Evolutionary conservation across 352 stramenopile genomes (phyloP).

Genomic region (Globisporangium okanoganense): DNA sequence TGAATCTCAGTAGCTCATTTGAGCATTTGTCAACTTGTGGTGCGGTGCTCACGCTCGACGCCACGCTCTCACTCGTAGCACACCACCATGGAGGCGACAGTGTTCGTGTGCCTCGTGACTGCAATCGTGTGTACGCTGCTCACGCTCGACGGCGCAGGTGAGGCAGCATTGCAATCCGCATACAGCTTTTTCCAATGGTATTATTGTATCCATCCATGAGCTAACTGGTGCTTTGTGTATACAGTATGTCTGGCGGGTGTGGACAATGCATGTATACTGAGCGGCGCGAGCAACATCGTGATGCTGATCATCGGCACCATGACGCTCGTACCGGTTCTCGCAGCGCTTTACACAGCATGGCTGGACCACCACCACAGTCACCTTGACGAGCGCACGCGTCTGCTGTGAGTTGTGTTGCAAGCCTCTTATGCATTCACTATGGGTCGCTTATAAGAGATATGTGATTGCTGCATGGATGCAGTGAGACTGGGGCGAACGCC

Average conservation of each 20-base stretch:
- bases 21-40: too few species aligned
- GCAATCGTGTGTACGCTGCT: slow-evolving; percentile 40
- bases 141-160: slow-evolving; percentile 38
- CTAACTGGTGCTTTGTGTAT: background rate
- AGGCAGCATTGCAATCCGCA: background rate
- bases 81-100: slow-evolving; percentile 43
- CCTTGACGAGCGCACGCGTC: slow-evolving; percentile 20
- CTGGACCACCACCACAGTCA: slow-evolving; percentile 21
- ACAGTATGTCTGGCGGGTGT: slow-evolving; percentile 32
- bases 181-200: background rate
- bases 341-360: slow-evolving; percentile 35
- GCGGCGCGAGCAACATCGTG: slow-evolving; percentile 46
- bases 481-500: background rate
- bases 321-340: slow-evolving; percentile 39
- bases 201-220: background rate
- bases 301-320: slow-evolving; percentile 51
- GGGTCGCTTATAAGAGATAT: background rate
- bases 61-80: too few species aligned
- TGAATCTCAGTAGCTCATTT: too few species aligned
- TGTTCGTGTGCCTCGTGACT: slow-evolving; percentile 47
- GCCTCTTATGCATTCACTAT: background rate
- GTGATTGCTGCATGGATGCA: background rate
- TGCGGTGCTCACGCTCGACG: too few species aligned
- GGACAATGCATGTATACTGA: slow-evolving; percentile 33
- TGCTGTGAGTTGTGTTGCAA: slow-evolving; percentile 31